A percentile compares a stretch with the other conserved stretches of the same genome.
Conservation (phyloP, 352 stramenopile species). For the Hyphochytrium catenoides region DNA sequence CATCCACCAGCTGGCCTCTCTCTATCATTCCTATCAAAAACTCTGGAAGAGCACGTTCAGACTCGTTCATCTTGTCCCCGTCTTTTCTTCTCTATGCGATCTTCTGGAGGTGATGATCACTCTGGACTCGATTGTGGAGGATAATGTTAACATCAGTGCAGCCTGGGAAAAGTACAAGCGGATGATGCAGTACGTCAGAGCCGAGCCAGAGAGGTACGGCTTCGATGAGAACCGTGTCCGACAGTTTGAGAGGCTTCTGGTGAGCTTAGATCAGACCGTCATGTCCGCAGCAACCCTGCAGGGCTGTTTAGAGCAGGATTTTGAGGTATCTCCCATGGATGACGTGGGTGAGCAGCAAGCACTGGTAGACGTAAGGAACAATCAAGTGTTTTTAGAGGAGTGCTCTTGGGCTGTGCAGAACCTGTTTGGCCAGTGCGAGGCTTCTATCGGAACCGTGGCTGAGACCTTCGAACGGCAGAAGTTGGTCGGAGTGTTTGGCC, state of each 20-base stretch:
- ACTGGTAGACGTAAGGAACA: conserved; percentile 49
- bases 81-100: conserved; percentile 44
- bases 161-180: conserved; percentile 72
- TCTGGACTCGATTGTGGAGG: conserved; percentile 56
- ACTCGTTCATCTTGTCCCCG: conserved; percentile 41
- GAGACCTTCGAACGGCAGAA: conserved; percentile 66
- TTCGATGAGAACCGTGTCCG: conserved; percentile 51
- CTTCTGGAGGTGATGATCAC: conserved; percentile 53
- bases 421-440: conserved; percentile 45
- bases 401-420: background rate
- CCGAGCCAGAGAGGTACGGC: conserved; percentile 46
- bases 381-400: conserved; percentile 55
- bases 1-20: conserved; percentile 57
- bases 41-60: conserved; percentile 68
- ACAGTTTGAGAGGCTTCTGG: conserved; percentile 54
- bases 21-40: conserved; percentile 63
- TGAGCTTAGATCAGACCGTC: conserved; percentile 60
- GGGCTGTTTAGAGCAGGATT: conserved; percentile 63
- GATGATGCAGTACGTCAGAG: conserved; percentile 68
- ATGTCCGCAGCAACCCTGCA: conserved; percentile 59
- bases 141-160: conserved; percentile 56
- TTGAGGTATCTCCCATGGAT: conserved; percentile 41
- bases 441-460: conserved; percentile 40
- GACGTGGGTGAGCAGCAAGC: conserved; percentile 29
- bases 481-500: conserved; percentile 52